Evolutionary conservation across 768 basidiomycete genomes (phyloP).

Genomic region (Lyophyllum atratum): DNA sequence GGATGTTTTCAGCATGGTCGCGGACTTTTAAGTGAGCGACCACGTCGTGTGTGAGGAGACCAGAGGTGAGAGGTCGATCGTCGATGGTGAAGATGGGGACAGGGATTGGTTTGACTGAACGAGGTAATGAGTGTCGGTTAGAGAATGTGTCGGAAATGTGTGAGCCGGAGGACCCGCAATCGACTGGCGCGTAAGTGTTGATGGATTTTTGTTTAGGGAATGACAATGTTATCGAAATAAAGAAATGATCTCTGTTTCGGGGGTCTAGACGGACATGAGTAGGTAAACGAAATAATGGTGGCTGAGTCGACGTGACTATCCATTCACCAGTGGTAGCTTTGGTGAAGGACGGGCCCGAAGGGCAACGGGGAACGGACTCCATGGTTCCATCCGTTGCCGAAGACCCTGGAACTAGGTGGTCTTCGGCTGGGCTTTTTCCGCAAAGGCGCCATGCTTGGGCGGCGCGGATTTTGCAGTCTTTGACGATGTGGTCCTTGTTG

Average conservation of each 20-base stretch:
- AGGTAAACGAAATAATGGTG: constrained; percentile 23
- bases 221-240: constrained; percentile 25
- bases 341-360: constrained; percentile 17
- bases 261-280: constrained; percentile 10
- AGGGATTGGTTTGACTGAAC: constrained; percentile 28
- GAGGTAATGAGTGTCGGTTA: constrained; percentile 31
- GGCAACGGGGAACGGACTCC: constrained; percentile 28
- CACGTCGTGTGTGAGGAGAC: constrained; percentile 40
- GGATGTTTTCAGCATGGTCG: constrained; percentile 28
- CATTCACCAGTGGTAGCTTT: constrained; percentile 17
- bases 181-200: constrained; percentile 35
- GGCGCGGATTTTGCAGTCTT: constrained; percentile 27
- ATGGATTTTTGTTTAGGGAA: constrained; percentile 34
- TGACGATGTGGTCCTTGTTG: constrained; percentile 25
- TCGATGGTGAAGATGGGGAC: constrained; percentile 5
- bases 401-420: too few species aligned
- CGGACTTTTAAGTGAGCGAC: constrained; percentile 26
- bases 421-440: too few species aligned
- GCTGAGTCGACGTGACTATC: constrained; percentile 15
- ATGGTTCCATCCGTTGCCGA: constrained; percentile 3
- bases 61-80: constrained; percentile 38
- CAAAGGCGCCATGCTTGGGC: neutral
- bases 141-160: too few species aligned
- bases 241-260: constrained; percentile 25
- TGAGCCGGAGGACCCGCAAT: constrained; percentile 39